phyloP scores from a whole-genome alignment of 306 rosid species.

The Fragaria nilgerrensis region DNA sequence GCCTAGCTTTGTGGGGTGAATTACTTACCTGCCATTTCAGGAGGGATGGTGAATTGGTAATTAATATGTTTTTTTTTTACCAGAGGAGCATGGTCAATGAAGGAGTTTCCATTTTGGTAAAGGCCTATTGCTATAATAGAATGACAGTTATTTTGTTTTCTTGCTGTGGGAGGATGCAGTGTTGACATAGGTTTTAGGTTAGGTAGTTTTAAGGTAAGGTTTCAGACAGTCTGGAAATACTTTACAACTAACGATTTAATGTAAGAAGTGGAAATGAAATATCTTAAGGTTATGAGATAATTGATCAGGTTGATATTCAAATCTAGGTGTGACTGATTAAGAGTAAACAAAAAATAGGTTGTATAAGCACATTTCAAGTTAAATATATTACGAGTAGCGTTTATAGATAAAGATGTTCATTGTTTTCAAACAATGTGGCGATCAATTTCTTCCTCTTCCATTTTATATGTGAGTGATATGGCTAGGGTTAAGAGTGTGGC shows the following conservation, averaged over 20 bases:
- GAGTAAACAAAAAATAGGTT: not conserved
- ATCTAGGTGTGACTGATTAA: not conserved
- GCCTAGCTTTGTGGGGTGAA: slow-evolving; percentile 6
- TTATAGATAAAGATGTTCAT: not conserved
- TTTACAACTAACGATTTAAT: not conserved
- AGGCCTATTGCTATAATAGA: not conserved
- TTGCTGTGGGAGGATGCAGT: not conserved
- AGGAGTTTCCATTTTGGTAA: not conserved
- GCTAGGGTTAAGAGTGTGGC: not conserved
- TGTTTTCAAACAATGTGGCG: not conserved
- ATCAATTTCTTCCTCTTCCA: not conserved
- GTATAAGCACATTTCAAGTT: too few species aligned
- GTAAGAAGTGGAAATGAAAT: not conserved
- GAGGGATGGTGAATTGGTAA: not conserved
- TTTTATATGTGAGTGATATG: not conserved
- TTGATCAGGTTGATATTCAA: not conserved
- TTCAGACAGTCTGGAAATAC: not conserved
- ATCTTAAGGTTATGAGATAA: not conserved
- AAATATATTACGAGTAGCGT: not conserved
- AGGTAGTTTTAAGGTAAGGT: not conserved
- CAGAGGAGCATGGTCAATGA: not conserved
- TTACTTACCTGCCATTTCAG: slow-evolving; percentile 26
- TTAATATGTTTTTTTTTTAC: not conserved
- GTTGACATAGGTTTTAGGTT: not conserved
- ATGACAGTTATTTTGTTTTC: not conserved